Percentiles rank a stretch among this genome's conserved stretches.
Evolutionary conservation across 2,329 filamentous ascomycete genomes (phyloP).

Genomic region (Aspergillus pseudoglaucus): DNA sequence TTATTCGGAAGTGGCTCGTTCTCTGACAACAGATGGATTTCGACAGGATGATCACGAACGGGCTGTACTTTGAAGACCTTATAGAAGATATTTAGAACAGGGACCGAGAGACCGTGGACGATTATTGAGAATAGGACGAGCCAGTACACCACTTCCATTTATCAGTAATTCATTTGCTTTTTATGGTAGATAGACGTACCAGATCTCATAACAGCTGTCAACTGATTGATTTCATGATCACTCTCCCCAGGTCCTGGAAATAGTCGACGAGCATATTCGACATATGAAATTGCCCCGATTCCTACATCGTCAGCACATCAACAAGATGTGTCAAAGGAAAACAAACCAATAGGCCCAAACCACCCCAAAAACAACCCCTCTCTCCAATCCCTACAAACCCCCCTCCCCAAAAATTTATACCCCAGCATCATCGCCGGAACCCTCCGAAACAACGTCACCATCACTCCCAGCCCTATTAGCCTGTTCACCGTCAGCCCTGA

Average conservation of each 20-base stretch:
- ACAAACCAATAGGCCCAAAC: constrained; percentile 38
- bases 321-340: too few relatives aligned
- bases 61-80: constrained; percentile 21
- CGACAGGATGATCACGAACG: constrained; percentile 28
- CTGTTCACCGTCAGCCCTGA: constrained; percentile 49
- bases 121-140: constrained; percentile 38
- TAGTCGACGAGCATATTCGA: constrained; percentile 40
- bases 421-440: constrained; percentile 50
- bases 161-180: too few relatives aligned
- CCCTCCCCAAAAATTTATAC: constrained; percentile 52
- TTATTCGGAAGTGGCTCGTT: constrained; percentile 32
- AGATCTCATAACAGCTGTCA: constrained; percentile 36
- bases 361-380: constrained; percentile 59
- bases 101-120: constrained; percentile 35
- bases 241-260: constrained; percentile 38
- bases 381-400: constrained; percentile 46
- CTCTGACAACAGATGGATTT: constrained; percentile 26
- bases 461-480: constrained; percentile 46
- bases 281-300: constrained; percentile 41
- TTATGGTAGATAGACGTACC: too few relatives aligned
- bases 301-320: constrained; percentile 18
- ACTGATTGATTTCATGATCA: constrained; percentile 34
- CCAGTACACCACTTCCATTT: constrained; percentile 39
- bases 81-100: constrained; percentile 28
- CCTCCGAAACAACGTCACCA: constrained; percentile 51